A percentile compares a stretch with the other conserved stretches of the same genome.
phyloP scores from a whole-genome alignment of 2,329 filamentous ascomycete genomes.

The Exophiala xenobiotica region DNA sequence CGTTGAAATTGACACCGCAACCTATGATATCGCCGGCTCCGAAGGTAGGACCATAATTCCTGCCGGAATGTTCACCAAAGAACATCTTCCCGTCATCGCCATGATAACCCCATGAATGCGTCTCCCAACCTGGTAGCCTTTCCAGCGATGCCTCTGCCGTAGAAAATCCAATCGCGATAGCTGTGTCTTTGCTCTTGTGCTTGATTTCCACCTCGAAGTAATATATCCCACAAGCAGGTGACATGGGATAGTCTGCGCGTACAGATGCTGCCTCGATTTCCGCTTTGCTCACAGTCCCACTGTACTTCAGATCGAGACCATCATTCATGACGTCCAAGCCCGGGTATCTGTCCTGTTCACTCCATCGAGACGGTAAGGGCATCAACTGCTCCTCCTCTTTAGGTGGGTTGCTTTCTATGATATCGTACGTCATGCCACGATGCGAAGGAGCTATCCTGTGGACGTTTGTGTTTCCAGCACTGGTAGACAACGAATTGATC shows the following conservation, averaged over 20 bases:
- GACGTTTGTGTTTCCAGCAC: slow-evolving; percentile 50
- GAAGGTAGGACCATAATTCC: slow-evolving; percentile 61
- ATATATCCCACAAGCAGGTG: slow-evolving; percentile 85
- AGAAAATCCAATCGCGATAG: slow-evolving; percentile 60
- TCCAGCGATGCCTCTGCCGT: slow-evolving; percentile 59
- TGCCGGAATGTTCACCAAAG: slow-evolving; percentile 55
- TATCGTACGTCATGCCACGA: slow-evolving; percentile 76
- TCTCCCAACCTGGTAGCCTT: slow-evolving; percentile 64
- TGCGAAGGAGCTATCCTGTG: slow-evolving; percentile 63
- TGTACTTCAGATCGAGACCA: slow-evolving; percentile 68
- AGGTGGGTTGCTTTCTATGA: slow-evolving; percentile 71
- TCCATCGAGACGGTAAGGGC: slow-evolving; percentile 81
- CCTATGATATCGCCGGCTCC: slow-evolving; percentile 60
- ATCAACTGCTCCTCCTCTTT: slow-evolving; percentile 62
- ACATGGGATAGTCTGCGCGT: slow-evolving; percentile 82
- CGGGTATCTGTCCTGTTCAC: slow-evolving; percentile 69
- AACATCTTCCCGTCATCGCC: slow-evolving; percentile 67
- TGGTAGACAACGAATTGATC: slow-evolving; percentile 54
- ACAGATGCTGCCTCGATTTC: slow-evolving; percentile 78
- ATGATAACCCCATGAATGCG: slow-evolving; percentile 65
- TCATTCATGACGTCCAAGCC: slow-evolving; percentile 73
- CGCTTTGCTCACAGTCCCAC: slow-evolving; percentile 55
- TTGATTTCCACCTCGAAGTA: slow-evolving; percentile 79
- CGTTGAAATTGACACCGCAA: slow-evolving; percentile 65
- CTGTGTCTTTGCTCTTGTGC: slow-evolving; percentile 63